Percentiles rank a stretch among this genome's conserved stretches.
Evolutionary conservation across 768 basidiomycete species (phyloP).

Genomic region (Tubosaeta sp.): DNA sequence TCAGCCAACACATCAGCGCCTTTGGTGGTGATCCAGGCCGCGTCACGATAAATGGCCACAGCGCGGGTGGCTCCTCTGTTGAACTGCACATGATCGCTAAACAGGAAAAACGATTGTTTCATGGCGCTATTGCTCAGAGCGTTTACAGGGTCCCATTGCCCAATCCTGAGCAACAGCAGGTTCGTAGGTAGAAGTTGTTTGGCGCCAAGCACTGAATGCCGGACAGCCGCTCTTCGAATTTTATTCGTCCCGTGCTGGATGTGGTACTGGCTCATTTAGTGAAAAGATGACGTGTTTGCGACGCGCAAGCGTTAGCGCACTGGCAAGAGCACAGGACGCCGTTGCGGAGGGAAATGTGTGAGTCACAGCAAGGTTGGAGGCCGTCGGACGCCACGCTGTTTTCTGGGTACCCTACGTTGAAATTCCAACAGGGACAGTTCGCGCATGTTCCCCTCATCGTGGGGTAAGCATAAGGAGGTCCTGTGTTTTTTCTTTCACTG

Average conservation of each 20-base stretch:
- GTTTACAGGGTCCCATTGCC: constrained; percentile 51
- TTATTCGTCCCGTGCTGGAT: constrained; percentile 48
- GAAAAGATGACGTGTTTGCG: constrained; percentile 46
- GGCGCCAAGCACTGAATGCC: background rate
- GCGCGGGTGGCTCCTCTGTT: constrained; percentile 52
- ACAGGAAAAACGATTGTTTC: constrained; percentile 39
- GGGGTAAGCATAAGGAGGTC: constrained; percentile 38
- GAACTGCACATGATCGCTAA: constrained; percentile 55
- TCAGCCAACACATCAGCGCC: constrained; percentile 33
- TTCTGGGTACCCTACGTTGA: constrained; percentile 45
- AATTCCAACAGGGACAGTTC: constrained; percentile 43
- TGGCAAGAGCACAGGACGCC: constrained; percentile 53
- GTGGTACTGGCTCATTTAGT: constrained; percentile 34
- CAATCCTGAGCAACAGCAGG: constrained; percentile 48
- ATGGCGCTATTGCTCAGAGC: constrained; percentile 58
- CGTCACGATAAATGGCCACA: constrained; percentile 56
- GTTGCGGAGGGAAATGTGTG: constrained; percentile 39
- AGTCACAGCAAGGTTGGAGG: background rate
- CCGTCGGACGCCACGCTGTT: constrained; percentile 27
- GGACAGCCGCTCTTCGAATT: constrained; percentile 43
- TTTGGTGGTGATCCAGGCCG: constrained; percentile 38
- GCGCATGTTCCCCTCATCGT: constrained; percentile 53
- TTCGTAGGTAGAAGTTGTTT: constrained; percentile 21
- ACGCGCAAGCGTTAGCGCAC: constrained; percentile 44
- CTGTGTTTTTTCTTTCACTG: background rate